A percentile compares a stretch with the other conserved stretches of the same genome.
Evolutionary conservation across 1,284 basidiomycete genomes (phyloP).

Genomic region (Phylloporus gajari): DNA sequence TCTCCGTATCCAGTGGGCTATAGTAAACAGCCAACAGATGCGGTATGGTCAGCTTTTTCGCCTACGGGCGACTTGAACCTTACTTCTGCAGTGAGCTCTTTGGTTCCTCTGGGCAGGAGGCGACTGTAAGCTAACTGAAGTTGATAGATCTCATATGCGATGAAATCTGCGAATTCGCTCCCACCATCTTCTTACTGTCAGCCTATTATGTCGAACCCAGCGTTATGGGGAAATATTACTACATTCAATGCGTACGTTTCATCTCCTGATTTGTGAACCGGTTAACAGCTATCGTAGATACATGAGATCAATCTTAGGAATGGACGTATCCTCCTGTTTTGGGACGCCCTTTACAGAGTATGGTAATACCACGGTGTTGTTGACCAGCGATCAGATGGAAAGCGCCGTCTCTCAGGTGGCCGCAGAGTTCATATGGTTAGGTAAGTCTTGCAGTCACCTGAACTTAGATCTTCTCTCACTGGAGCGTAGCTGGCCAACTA

Average conservation of each 20-base stretch:
- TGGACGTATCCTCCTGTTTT: neutral
- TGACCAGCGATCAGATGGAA: neutral
- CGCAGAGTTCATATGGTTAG: conserved; percentile 7
- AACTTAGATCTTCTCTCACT: neutral
- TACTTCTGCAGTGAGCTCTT: neutral
- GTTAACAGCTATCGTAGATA: too few relatives aligned
- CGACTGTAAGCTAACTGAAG: neutral
- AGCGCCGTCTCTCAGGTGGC: neutral
- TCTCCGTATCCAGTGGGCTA: neutral
- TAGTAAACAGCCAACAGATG: neutral
- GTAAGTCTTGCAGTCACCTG: neutral
- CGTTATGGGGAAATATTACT: neutral
- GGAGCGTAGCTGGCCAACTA: neutral
- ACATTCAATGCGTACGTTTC: neutral
- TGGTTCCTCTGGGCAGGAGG: too few relatives aligned
- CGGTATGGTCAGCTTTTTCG: neutral
- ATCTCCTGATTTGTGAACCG: too few relatives aligned
- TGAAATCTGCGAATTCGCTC: neutral
- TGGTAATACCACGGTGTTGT: neutral
- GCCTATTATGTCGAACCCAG: neutral
- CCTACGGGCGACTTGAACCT: neutral
- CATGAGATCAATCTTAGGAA: neutral
- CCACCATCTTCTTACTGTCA: neutral
- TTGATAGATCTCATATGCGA: neutral
- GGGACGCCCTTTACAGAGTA: neutral